These are phyloP conservation scores for Globisporangium viniferum DNA, from an alignment of 352 stramenopile species.

Conservation along the genomic window DNA sequence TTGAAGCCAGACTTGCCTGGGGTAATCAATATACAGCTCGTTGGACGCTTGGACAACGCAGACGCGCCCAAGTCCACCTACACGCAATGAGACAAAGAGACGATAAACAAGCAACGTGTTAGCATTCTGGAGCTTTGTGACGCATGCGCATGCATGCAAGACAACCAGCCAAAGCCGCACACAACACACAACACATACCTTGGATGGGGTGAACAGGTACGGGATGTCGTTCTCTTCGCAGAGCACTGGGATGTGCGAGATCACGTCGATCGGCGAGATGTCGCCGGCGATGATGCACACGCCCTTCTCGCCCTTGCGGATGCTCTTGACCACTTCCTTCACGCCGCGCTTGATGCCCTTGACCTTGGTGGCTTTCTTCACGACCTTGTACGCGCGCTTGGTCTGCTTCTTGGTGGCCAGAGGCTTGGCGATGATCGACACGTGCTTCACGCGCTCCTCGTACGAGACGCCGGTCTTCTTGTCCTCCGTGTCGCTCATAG, in stretches of 20 bases:
- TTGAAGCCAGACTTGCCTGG: conserved; percentile 90
- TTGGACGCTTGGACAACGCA: conserved; percentile 97
- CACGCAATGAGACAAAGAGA: conserved; percentile 15
- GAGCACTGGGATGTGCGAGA: conserved; percentile 98
- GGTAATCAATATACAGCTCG: conserved; percentile 97
- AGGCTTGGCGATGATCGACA: conserved; percentile 94
- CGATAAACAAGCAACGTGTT: neutral
- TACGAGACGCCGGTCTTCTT: conserved; percentile 61
- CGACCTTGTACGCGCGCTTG: conserved; percentile 92
- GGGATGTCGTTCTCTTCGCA: conserved; percentile 98
- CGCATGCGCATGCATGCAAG: neutral
- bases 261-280: conserved; percentile 99
- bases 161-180: neutral
- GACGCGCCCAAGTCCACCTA: conserved; percentile 93
- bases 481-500: conserved; percentile 71
- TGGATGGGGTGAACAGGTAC: conserved; percentile 98
- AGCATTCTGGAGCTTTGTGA: neutral
- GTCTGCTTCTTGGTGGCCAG: conserved; percentile 97
- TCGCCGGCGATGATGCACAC: conserved; percentile 98
- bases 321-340: conserved; percentile 99
- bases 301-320: conserved; percentile 97
- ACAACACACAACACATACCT: conserved; percentile 49
- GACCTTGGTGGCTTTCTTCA: conserved; percentile 94
- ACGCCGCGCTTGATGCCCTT: conserved; percentile 98
- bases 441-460: conserved; percentile 85